These are phyloP conservation scores for Talaromyces piceae DNA, from an alignment of 2,329 filamentous ascomycete genomes.

Conservation along the genomic window DNA sequence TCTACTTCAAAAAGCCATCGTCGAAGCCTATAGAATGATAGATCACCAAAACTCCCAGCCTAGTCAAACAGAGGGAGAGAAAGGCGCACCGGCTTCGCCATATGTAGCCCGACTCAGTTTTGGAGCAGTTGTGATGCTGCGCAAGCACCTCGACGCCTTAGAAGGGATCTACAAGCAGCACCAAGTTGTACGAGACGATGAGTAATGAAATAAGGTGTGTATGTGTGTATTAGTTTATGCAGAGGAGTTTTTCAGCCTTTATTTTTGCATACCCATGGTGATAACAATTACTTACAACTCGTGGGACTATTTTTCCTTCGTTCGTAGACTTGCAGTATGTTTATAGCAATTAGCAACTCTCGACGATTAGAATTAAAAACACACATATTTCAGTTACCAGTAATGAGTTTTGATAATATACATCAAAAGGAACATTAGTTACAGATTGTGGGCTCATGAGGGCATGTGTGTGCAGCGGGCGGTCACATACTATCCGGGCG, in stretches of 20 bases:
- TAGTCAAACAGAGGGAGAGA: constrained; percentile 12
- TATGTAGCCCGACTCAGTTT: constrained; percentile 26
- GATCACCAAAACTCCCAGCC: constrained; percentile 19
- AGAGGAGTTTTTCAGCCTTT: no score
- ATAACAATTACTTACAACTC: no score
- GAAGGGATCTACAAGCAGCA: constrained; percentile 15
- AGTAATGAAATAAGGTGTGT: not conserved
- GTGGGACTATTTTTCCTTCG: no score
- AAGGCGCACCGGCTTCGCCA: constrained; percentile 16
- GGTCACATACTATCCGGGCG: not conserved
- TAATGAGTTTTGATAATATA: no score
- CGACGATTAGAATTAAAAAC: no score
- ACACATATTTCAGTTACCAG: no score
- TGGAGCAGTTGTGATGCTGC: constrained; percentile 27
- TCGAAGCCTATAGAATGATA: constrained; percentile 21
- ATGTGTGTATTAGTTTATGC: no score
- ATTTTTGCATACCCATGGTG: no score
- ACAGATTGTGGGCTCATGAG: no score
- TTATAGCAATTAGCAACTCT: no score
- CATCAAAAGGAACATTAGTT: no score
- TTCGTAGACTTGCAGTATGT: no score
- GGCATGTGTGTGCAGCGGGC: not conserved
- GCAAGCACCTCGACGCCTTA: constrained; percentile 20
- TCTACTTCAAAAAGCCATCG: constrained; percentile 19
- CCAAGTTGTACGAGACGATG: not conserved